Conservation (phyloP, 495 filamentous ascomycete genomes). For the Aspergillus kassunensis region DNA sequence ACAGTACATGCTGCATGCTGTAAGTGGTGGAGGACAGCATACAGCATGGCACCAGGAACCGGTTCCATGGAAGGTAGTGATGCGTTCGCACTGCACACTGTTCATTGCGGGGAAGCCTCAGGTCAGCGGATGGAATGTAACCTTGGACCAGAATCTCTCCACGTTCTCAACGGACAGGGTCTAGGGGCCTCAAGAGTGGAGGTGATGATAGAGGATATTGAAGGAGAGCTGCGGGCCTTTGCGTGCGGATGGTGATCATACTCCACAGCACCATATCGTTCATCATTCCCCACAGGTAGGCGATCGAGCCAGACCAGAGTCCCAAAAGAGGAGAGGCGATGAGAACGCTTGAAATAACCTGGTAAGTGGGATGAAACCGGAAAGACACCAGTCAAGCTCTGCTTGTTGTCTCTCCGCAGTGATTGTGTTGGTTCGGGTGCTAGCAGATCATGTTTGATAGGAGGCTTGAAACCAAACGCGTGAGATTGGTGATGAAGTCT, state of each 20-base stretch:
- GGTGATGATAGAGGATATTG: no score
- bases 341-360: no score
- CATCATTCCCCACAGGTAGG: no score
- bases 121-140: neutral
- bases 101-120: neutral
- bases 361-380: no score
- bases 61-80: neutral
- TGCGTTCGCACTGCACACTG: neutral
- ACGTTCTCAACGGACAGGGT: neutral
- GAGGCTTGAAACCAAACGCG: neutral
- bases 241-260: slow-evolving; percentile 9
- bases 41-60: neutral
- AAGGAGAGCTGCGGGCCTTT: no score
- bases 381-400: no score
- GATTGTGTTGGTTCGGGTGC: slow-evolving; percentile 5
- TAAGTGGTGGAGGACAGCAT: no score
- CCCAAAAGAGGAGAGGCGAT: no score
- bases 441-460: slow-evolving; percentile 11
- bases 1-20: neutral
- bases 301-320: no score
- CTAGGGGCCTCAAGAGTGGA: neutral
- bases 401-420: no score
- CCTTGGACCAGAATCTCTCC: neutral
- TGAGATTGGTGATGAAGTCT: no score
- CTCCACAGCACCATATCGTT: no score